phyloP scores from a whole-genome alignment of 179 eudicot genomes.

The Drosera spatulata region DNA sequence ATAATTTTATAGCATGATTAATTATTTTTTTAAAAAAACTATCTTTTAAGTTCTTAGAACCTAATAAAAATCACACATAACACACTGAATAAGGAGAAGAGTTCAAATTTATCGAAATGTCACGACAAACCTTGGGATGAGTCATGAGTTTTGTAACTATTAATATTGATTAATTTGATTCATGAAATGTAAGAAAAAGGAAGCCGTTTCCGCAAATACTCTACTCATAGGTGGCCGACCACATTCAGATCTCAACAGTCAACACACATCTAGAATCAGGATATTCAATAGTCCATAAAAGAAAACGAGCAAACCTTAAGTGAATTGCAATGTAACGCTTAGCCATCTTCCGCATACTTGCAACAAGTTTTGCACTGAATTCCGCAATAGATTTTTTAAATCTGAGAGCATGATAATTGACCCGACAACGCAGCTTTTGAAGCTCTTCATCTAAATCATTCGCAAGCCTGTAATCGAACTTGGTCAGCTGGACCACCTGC shows the following conservation, averaged over 20 bases:
- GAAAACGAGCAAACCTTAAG: constrained; percentile 55
- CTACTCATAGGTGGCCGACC: neutral
- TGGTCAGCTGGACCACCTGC: constrained; percentile 94
- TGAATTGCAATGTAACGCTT: constrained; percentile 81
- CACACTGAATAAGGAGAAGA: too few relatives aligned
- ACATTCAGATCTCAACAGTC: neutral
- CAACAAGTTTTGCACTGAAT: constrained; percentile 60
- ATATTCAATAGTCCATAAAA: neutral
- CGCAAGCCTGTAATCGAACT: constrained; percentile 94
- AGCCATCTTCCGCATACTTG: constrained; percentile 68
- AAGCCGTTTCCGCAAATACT: too few relatives aligned
- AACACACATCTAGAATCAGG: neutral
- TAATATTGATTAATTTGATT: too few relatives aligned
- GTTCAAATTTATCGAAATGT: too few relatives aligned
- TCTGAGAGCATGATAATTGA: constrained; percentile 77
- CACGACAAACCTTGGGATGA: too few relatives aligned
- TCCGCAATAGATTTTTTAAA: constrained; percentile 74
- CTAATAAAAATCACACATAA: too few relatives aligned
- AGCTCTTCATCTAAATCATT: constrained; percentile 76
- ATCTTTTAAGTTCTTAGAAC: too few relatives aligned
- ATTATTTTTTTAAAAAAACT: too few relatives aligned
- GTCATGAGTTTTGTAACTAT: too few relatives aligned
- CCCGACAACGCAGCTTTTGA: constrained; percentile 91
- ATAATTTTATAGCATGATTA: too few relatives aligned
- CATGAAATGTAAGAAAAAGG: too few relatives aligned